phyloP scores from a whole-genome alignment of 306 rosid genomes.

The Rosa chinensis region DNA sequence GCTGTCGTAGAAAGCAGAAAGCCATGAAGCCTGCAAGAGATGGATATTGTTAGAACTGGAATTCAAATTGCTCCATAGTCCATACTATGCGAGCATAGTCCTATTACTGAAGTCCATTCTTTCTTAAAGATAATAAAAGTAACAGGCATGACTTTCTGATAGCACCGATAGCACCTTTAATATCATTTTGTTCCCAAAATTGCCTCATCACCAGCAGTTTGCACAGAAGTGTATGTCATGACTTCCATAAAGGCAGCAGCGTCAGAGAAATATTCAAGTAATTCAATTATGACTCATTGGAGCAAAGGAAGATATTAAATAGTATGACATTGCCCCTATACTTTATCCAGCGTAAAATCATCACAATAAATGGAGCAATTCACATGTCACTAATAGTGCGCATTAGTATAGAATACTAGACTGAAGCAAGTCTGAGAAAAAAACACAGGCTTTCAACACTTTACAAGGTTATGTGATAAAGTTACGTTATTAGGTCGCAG shows the following conservation, averaged over 20 bases:
- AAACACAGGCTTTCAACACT: background rate
- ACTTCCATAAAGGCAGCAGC: background rate
- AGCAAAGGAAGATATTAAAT: background rate
- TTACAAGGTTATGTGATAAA: background rate
- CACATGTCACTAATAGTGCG: background rate
- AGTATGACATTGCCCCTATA: background rate
- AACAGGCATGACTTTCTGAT: slow-evolving; percentile 39
- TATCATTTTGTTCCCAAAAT: slow-evolving; percentile 76
- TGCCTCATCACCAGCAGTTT: slow-evolving; percentile 81
- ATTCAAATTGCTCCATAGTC: too few relatives aligned
- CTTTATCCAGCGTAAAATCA: background rate
- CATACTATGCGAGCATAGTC: too few relatives aligned
- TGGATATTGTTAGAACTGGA: too few relatives aligned
- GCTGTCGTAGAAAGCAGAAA: too few relatives aligned
- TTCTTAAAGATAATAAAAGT: too few relatives aligned
- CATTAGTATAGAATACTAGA: background rate
- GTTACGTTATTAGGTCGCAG: slow-evolving; percentile 6
- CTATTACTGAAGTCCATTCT: too few relatives aligned
- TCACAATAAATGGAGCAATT: background rate
- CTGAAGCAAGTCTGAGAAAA: background rate
- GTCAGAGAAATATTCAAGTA: background rate
- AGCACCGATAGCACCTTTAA: slow-evolving; percentile 82
- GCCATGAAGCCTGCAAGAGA: too few relatives aligned
- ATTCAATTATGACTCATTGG: background rate
- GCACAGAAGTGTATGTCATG: slow-evolving; percentile 7